Conservation (phyloP, 2,329 filamentous ascomycete species). For the Aspergillus chevalieri region DNA sequence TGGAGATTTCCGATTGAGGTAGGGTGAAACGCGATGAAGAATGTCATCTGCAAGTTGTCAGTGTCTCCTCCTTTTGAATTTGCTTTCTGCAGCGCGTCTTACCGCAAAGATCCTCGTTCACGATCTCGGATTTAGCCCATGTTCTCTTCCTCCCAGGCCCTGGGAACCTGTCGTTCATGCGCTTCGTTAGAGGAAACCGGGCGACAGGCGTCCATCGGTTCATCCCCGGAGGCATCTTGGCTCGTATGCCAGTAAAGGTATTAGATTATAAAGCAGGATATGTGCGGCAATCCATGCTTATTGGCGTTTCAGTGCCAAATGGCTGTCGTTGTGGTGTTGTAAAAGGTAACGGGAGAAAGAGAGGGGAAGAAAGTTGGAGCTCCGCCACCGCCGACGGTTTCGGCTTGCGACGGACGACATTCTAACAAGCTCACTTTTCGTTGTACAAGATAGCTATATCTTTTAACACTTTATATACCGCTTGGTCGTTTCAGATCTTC, state of each 20-base stretch:
- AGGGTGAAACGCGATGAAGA: constrained; percentile 61
- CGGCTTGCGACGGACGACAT: too few relatives aligned
- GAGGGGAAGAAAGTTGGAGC: too few relatives aligned
- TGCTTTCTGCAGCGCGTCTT: constrained; percentile 7
- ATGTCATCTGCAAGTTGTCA: constrained; percentile 52
- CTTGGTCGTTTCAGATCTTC: too few relatives aligned
- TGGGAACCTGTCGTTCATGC: constrained; percentile 8
- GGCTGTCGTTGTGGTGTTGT: too few relatives aligned
- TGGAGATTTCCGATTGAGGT: constrained; percentile 63
- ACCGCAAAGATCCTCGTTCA: constrained; percentile 32
- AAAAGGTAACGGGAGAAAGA: too few relatives aligned
- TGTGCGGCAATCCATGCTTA: not conserved
- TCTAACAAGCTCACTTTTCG: too few relatives aligned
- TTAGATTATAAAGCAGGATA: not conserved
- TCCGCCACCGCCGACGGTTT: too few relatives aligned
- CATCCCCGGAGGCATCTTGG: constrained; percentile 1
- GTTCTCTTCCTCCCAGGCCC: constrained; percentile 5
- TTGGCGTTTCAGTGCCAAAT: too few relatives aligned
- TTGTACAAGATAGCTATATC: not conserved
- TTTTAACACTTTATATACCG: not conserved
- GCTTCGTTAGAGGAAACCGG: constrained; percentile 17
- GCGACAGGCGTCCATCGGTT: constrained; percentile 15
- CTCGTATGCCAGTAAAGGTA: not conserved
- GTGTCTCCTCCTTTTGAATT: not conserved
- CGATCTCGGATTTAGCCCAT: constrained; percentile 15